Base-by-base conservation (phyloP, 306 rosid species). In the Urtica urens region DNA sequence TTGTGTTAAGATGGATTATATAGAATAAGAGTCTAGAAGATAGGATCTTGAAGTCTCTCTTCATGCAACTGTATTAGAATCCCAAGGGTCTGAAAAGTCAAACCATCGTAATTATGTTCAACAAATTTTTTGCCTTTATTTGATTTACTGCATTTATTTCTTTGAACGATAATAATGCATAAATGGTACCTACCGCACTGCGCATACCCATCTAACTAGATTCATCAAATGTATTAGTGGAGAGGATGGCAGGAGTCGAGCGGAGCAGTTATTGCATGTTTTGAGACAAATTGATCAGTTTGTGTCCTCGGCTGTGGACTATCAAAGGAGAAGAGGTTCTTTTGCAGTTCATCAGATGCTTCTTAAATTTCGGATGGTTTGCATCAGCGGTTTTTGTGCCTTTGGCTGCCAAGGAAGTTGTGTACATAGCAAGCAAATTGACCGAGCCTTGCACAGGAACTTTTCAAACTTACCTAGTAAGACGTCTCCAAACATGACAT, bases 191-290 rank as follows among this genome's bases (percentile, higher is more conserved):
- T n/a, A n/a, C n/a, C n/a, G n/a, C n/a, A n/a, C n/a, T n/a, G n/a
- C n/a, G n/a, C n/a, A n/a, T n/a, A n/a, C n/a, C n/a, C n/a, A n/a
- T n/a, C n/a, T n/a, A n/a, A n/a, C n/a, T n/a, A n/a, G n/a, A n/a
- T n/a, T 13, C 11, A 35, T 35, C 40, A 35, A 3, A 0, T 35
- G 10, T 46, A 63, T 73, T 70, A 88, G 97, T 38, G 97, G 97
- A 59, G 97, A 88, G 64, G 97, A 88, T 71, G 97, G 97, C 58
- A 79, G 95, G 77, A 88, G 93, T 72, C 90, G 97, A 55, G 90
- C 97, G 31, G 97, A 88, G 70, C 90, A 76, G 62, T 71, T 88
- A 20, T 51, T 77, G 75, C 90, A 81, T 71, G 74, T 84, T 64
- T 58, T 88, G 82, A 76, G 93, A 68, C 97, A 88, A 72, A 81